These are phyloP conservation scores for Corymbia calophylla DNA, from an alignment of 441 rosid genomes.

Conservation along the genomic window DNA sequence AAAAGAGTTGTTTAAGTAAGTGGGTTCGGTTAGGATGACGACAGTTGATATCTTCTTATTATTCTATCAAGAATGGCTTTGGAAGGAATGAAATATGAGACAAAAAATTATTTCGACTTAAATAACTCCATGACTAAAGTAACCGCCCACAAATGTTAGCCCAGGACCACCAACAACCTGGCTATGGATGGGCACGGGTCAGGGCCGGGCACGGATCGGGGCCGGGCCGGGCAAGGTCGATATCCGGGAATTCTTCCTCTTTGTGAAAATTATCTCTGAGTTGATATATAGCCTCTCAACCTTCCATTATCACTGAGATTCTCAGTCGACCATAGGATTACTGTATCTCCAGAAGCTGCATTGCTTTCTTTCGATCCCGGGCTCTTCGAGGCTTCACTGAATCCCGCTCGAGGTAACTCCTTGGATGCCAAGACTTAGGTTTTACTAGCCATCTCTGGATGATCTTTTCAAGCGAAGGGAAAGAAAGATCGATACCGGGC, in stretches of 20 bases:
- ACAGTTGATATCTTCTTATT: not conserved
- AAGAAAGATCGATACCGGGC: not conserved
- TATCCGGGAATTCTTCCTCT: not conserved
- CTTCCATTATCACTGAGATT: not conserved
- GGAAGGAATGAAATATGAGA: not conserved
- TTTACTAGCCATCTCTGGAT: not conserved
- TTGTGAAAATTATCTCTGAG: not conserved
- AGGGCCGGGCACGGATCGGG: not conserved
- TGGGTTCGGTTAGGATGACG: not conserved
- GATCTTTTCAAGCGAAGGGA: not conserved
- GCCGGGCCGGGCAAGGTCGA: not conserved
- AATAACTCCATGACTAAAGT: not conserved
- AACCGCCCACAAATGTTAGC: not conserved
- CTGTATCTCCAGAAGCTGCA: not conserved
- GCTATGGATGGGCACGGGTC: not conserved
- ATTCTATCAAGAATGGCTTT: not conserved
- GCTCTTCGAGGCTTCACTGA: not conserved
- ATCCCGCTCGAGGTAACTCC: not conserved
- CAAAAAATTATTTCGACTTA: not conserved
- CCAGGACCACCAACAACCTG: not conserved
- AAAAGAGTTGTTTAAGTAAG: not conserved
- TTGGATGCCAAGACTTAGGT: not conserved
- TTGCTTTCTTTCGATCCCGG: not conserved
- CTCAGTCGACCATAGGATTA: not conserved
- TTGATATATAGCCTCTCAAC: not conserved